These are phyloP conservation scores for Trichocladium uniseriatum DNA, from an alignment of 495 filamentous ascomycete species.

Conservation along the genomic window DNA sequence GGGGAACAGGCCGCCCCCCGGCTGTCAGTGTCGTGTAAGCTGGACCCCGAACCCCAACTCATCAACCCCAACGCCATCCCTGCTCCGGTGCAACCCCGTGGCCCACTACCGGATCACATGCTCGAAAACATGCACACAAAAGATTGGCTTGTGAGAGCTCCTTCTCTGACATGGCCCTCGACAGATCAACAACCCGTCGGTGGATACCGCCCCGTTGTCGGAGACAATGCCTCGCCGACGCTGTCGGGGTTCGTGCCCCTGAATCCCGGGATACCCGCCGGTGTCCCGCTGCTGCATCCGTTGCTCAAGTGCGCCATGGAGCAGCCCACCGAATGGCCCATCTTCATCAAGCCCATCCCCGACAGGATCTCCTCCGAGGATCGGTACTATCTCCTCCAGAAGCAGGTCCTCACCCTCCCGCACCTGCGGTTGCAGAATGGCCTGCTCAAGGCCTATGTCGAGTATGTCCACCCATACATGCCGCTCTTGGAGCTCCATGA, in stretches of 20 bases:
- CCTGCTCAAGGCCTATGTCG: slow-evolving; percentile 62
- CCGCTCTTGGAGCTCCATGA: slow-evolving; percentile 71
- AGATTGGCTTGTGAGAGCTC: slow-evolving; percentile 4
- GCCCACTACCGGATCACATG: slow-evolving; percentile 20
- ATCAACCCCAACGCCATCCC: not conserved
- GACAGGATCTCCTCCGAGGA: slow-evolving; percentile 61
- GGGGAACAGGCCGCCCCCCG: not conserved
- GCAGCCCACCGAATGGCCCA: slow-evolving; percentile 39
- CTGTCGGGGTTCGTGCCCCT: slow-evolving; percentile 1
- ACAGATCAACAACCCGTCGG: slow-evolving; percentile 24
- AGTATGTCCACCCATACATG: slow-evolving; percentile 85
- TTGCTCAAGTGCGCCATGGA: not conserved
- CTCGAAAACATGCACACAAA: not conserved
- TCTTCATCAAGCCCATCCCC: slow-evolving; percentile 65
- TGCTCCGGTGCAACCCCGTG: not conserved
- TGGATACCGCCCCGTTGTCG: not conserved
- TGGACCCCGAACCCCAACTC: not conserved
- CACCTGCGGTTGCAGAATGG: slow-evolving; percentile 59
- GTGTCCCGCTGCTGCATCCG: not conserved
- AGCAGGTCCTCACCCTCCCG: slow-evolving; percentile 67
- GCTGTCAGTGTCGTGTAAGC: slow-evolving; percentile 6
- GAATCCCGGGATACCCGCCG: not conserved
- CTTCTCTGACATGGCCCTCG: slow-evolving; percentile 15
- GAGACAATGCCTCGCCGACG: not conserved
- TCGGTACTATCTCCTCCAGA: slow-evolving; percentile 60